phyloP scores from a whole-genome alignment of 371 early-diverging fungal species.

The Mortierella sp. region DNA sequence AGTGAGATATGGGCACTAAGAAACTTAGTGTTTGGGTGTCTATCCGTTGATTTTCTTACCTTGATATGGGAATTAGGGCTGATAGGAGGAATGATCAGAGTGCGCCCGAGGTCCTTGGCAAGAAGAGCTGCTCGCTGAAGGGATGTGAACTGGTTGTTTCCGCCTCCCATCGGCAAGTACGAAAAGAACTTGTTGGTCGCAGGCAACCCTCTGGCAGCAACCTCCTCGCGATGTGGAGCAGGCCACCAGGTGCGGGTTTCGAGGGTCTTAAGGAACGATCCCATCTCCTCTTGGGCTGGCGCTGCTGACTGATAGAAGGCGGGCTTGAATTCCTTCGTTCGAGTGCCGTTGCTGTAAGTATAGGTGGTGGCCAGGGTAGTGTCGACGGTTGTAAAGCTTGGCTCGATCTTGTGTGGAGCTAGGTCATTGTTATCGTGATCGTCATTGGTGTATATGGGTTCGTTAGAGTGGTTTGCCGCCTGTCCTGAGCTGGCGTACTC shows the following conservation, averaged over 20 bases:
- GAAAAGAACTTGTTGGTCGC: constrained; percentile 24
- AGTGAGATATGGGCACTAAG: neutral
- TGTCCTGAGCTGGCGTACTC: neutral
- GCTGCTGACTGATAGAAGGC: constrained; percentile 27
- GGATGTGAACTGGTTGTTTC: constrained; percentile 52
- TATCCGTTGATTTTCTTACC: constrained; percentile 18
- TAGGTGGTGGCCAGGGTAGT: constrained; percentile 19
- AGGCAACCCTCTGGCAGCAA: neutral
- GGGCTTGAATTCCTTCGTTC: constrained; percentile 36
- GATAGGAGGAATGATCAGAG: constrained; percentile 48
- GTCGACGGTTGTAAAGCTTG: constrained; percentile 9
- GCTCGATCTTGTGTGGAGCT: neutral
- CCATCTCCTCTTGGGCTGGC: constrained; percentile 36
- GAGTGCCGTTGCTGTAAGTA: constrained; percentile 29
- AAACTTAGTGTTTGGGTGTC: neutral
- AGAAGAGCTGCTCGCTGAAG: constrained; percentile 46
- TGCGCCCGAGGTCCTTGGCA: constrained; percentile 48
- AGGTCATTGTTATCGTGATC: neutral
- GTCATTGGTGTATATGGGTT: neutral
- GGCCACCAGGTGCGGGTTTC: constrained; percentile 29
- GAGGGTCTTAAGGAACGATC: constrained; percentile 45
- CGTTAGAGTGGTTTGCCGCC: neutral
- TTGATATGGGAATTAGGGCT: constrained; percentile 53
- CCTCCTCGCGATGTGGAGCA: neutral
- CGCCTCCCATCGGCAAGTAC: constrained; percentile 53